Percentiles rank a stretch among this genome's conserved stretches.
These are phyloP conservation scores for Aureobasidium leucospermi DNA, from an alignment of 2,329 filamentous ascomycete species.

Conservation along the genomic window DNA sequence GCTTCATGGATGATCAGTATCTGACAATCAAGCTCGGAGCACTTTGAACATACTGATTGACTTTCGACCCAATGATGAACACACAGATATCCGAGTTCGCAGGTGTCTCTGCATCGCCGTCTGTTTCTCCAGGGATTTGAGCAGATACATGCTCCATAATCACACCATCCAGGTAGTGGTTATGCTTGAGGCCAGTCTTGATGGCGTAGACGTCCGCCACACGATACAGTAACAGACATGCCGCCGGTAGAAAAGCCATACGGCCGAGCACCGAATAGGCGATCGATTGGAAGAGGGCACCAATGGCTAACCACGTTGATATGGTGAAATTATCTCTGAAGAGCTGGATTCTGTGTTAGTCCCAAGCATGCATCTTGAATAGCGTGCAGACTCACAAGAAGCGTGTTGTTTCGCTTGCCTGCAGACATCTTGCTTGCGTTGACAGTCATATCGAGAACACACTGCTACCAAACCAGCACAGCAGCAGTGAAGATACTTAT, in stretches of 20 bases:
- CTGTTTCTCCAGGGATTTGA: slow-evolving; percentile 31
- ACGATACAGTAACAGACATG: slow-evolving; percentile 28
- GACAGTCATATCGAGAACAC: too few relatives aligned
- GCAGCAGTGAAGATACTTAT: too few relatives aligned
- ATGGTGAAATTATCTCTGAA: slow-evolving; percentile 33
- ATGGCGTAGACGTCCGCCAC: slow-evolving; percentile 29
- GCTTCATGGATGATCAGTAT: slow-evolving; percentile 15
- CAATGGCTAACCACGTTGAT: slow-evolving; percentile 35
- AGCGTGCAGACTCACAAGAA: background rate
- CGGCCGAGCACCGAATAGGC: slow-evolving; percentile 29
- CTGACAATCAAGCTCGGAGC: background rate
- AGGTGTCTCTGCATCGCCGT: slow-evolving; percentile 26
- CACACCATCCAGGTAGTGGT: slow-evolving; percentile 32
- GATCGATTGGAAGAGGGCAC: slow-evolving; percentile 33
- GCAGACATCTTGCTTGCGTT: background rate
- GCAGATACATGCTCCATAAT: slow-evolving; percentile 31
- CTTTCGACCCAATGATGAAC: slow-evolving; percentile 32
- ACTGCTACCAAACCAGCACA: too few relatives aligned
- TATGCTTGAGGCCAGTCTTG: slow-evolving; percentile 28
- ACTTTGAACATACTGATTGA: slow-evolving; percentile 24
- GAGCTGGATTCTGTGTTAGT: slow-evolving; percentile 16
- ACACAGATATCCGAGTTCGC: slow-evolving; percentile 29
- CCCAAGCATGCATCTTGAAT: background rate
- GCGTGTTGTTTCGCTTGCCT: background rate
- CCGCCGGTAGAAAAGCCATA: slow-evolving; percentile 30